A percentile compares a stretch with the other conserved stretches of the same genome.
Evolutionary conservation across 2,329 filamentous ascomycete species (phyloP).

Genomic region (Stemphylium vesicarium): DNA sequence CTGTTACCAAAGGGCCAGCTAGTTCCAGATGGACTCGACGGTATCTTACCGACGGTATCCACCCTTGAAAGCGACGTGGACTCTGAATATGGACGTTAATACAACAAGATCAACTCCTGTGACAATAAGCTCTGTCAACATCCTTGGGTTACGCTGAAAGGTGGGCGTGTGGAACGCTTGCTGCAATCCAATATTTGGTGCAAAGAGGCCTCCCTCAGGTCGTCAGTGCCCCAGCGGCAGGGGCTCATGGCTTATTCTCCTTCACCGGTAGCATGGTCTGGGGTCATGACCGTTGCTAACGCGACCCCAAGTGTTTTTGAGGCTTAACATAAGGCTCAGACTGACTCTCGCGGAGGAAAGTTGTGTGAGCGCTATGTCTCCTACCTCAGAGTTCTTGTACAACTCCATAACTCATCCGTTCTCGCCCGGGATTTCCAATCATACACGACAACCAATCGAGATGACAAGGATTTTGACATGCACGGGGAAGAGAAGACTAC

Average conservation of each 20-base stretch:
- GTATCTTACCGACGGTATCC: too few species aligned
- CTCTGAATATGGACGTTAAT: too few species aligned
- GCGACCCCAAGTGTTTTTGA: not conserved
- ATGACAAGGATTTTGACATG: not conserved
- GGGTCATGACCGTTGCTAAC: not conserved
- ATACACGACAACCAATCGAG: not conserved
- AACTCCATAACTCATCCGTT: not conserved
- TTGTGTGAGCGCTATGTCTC: not conserved
- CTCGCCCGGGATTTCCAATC: not conserved
- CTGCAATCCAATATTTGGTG: too few species aligned
- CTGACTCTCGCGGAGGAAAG: not conserved
- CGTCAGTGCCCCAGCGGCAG: too few species aligned
- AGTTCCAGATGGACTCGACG: too few species aligned
- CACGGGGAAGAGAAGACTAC: not conserved
- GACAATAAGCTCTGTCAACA: too few species aligned
- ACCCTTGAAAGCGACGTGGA: too few species aligned
- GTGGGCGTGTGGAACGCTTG: too few species aligned
- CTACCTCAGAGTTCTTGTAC: not conserved
- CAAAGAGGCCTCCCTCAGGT: too few species aligned
- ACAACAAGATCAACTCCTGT: too few species aligned
- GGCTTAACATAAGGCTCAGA: not conserved
- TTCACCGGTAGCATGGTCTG: not conserved
- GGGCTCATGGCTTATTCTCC: not conserved
- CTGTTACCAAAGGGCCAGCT: too few species aligned
- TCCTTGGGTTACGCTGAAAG: too few species aligned